phyloP scores from a whole-genome alignment of 495 filamentous ascomycete genomes.

The Annulohypoxylon maeteangense region DNA sequence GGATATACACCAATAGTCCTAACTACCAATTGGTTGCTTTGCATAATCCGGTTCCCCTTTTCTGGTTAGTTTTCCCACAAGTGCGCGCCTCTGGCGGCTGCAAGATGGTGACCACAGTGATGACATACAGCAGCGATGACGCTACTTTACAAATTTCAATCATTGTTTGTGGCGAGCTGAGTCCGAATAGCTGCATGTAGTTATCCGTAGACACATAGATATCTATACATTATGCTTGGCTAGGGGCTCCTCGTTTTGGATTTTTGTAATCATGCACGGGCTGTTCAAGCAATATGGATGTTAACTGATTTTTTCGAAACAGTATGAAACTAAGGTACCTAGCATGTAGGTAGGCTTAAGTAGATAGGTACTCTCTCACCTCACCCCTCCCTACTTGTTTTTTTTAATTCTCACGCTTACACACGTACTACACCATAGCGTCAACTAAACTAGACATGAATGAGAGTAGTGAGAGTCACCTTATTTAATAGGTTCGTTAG shows the following conservation, averaged over 20 bases:
- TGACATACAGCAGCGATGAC: slow-evolving; percentile 26
- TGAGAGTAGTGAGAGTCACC: neutral
- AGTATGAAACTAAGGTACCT: slow-evolving; percentile 14
- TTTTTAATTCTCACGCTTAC: slow-evolving; percentile 13
- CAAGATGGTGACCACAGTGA: slow-evolving; percentile 21
- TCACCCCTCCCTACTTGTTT: neutral
- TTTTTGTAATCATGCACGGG: neutral
- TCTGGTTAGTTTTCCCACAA: neutral
- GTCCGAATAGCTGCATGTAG: slow-evolving; percentile 16
- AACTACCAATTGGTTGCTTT: slow-evolving; percentile 14
- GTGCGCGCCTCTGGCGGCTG: slow-evolving; percentile 34
- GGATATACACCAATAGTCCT: slow-evolving; percentile 4
- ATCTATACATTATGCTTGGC: slow-evolving; percentile 10
- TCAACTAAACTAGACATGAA: neutral
- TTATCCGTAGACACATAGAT: slow-evolving; percentile 13
- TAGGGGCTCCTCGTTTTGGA: slow-evolving; percentile 1
- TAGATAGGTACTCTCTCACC: neutral
- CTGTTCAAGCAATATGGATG: neutral
- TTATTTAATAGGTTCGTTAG: slow-evolving; percentile 1
- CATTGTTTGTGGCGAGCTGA: slow-evolving; percentile 16
- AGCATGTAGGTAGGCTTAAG: slow-evolving; percentile 1
- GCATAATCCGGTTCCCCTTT: neutral
- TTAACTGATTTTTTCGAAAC: neutral
- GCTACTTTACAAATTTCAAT: neutral
- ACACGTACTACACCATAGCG: slow-evolving; percentile 15